phyloP scores from a whole-genome alignment of 2,329 filamentous ascomycete species.

The Myriosclerotinia curreyana region DNA sequence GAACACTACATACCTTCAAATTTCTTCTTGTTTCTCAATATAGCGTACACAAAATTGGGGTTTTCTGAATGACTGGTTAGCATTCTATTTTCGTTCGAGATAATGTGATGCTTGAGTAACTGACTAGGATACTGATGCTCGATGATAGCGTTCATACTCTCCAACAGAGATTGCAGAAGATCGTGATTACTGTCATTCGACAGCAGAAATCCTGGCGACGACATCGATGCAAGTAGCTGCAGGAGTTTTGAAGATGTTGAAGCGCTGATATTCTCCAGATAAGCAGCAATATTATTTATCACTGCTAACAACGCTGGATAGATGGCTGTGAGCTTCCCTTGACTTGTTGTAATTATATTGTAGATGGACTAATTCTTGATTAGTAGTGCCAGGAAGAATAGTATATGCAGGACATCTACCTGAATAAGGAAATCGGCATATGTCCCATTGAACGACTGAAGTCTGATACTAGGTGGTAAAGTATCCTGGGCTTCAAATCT shows the following conservation, averaged over 20 bases:
- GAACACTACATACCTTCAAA: constrained; percentile 57
- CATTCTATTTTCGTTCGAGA: neutral
- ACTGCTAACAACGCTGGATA: constrained; percentile 90
- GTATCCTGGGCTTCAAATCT: constrained; percentile 85
- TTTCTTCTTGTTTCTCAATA: constrained; percentile 74
- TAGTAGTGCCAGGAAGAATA: constrained; percentile 26
- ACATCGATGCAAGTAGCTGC: constrained; percentile 89
- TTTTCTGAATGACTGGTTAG: constrained; percentile 53
- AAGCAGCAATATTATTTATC: constrained; percentile 88
- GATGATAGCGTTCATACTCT: constrained; percentile 84
- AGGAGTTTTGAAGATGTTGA: constrained; percentile 77
- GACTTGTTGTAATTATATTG: constrained; percentile 83
- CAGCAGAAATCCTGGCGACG: constrained; percentile 84
- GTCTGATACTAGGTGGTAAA: constrained; percentile 74
- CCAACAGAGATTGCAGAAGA: constrained; percentile 75
- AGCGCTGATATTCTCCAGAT: constrained; percentile 72
- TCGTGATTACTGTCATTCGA: constrained; percentile 89
- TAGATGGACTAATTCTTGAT: constrained; percentile 71
- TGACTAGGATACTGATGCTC: constrained; percentile 81
- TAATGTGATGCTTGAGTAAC: constrained; percentile 35
- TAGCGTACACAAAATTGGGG: constrained; percentile 72
- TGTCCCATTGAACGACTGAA: constrained; percentile 80
- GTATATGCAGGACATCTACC: constrained; percentile 50
- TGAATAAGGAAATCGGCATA: constrained; percentile 95
- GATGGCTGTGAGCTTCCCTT: constrained; percentile 84